Evolutionary conservation across 306 rosid species (phyloP), one percentile per base, ranked within the genome.

Genomic region (Boehmeria nivea): DNA sequence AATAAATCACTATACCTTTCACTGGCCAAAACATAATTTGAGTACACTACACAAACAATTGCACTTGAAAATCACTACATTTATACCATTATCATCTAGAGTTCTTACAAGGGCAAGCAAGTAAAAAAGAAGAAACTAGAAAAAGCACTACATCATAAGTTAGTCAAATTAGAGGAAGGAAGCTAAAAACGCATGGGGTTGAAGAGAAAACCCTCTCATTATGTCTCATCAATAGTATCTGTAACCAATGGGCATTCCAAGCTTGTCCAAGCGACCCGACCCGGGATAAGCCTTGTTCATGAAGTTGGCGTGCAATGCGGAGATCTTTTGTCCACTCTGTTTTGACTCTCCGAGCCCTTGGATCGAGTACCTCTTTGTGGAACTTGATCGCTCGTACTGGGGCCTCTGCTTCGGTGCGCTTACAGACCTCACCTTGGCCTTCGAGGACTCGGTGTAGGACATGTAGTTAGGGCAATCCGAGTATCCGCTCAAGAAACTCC

Each of bases 231-330:
- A 31, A 31, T 60, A 78, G 70, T 61, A 72, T 72, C 89, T 70
- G 65, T 73, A 72, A 12, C 80, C 80, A 20, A 72, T 17, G 23
- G 93, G 99, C 96, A 91, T 84, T 17, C 96, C 99, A 17, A 74
- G 83, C 77, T 73, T 82, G 77, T 87, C 99, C 80, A 91, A 80
- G 14, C 91, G 93, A 56, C 96, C 99, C 27, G 96, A 91, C 19
- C 82, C 97, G 6, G 78, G 93, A 69, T 83, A 83, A 27, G 80
- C 89, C 62, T 85, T 85, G 77, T 37, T 67, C 1, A 77, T 48
- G 45, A 89, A 83, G 63, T 61, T 85, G 10, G 81, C 59, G 8
- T 79, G 95, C 74, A 82, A 63, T 21, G 81, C 22, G 16, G 89
- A 65, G 15, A 61, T 24, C 70, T 65, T 68, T 49, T 70, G 87